phyloP scores from a whole-genome alignment of 2,329 filamentous ascomycete genomes.

The Monosporascus ibericus region DNA sequence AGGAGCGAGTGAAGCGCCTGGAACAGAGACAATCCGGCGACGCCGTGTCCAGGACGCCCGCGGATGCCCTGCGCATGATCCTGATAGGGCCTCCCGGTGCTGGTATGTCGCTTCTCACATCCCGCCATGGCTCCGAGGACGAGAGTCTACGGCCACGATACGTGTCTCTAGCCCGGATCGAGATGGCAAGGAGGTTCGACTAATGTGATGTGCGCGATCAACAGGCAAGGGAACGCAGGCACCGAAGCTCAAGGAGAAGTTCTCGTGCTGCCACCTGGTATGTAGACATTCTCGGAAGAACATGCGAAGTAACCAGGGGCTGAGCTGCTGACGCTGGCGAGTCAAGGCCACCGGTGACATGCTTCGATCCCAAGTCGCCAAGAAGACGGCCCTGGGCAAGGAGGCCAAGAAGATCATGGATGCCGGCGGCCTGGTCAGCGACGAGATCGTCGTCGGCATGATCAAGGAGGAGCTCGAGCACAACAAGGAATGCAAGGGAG shows the following conservation, averaged over 20 bases:
- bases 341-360: slow-evolving; percentile 92
- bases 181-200: not conserved
- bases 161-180: too few relatives aligned
- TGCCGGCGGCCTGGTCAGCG: slow-evolving; percentile 91
- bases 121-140: not conserved
- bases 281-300: slow-evolving; percentile 26
- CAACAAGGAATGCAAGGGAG: slow-evolving; percentile 94
- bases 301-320: not conserved
- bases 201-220: slow-evolving; percentile 2
- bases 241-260: slow-evolving; percentile 96
- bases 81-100: slow-evolving; percentile 96
- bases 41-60: slow-evolving; percentile 33
- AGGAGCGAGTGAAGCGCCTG: slow-evolving; percentile 78
- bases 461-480: slow-evolving; percentile 94
- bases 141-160: not conserved
- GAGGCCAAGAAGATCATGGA: slow-evolving; percentile 99
- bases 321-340: not conserved
- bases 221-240: slow-evolving; percentile 98
- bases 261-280: slow-evolving; percentile 94
- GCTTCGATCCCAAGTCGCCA: slow-evolving; percentile 95
- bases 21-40: slow-evolving; percentile 64
- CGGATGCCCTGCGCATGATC: slow-evolving; percentile 83
- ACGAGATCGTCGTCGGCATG: slow-evolving; percentile 99
- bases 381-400: slow-evolving; percentile 89
- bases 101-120: slow-evolving; percentile 55